phyloP scores from a whole-genome alignment of 1,284 basidiomycete genomes.

The Ceraceosorus bombacis region DNA sequence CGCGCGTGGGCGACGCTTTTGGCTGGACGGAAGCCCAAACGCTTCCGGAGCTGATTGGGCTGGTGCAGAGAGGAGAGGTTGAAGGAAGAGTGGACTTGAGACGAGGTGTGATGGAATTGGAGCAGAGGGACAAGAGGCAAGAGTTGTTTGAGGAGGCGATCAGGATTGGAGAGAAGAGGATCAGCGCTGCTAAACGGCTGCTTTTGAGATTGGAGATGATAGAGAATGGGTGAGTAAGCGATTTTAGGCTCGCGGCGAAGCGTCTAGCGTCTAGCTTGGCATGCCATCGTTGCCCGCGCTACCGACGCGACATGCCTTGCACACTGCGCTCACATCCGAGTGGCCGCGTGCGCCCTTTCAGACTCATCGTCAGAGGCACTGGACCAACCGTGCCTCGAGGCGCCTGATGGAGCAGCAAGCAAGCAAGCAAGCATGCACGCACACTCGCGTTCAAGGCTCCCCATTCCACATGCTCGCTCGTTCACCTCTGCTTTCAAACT shows the following conservation, averaged over 20 bases:
- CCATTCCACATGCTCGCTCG: no score
- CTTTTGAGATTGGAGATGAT: slow-evolving; percentile 68
- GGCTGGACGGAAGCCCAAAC: slow-evolving; percentile 67
- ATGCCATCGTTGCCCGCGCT: no score
- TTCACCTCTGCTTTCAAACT: no score
- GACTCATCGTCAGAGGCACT: no score
- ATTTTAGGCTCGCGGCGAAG: neutral
- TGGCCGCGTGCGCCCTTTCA: no score
- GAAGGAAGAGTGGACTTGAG: slow-evolving; percentile 60
- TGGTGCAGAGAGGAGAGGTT: slow-evolving; percentile 67
- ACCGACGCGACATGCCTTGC: no score
- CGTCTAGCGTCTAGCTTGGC: no score
- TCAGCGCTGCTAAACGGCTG: slow-evolving; percentile 64
- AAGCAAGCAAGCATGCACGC: no score
- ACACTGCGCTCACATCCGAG: no score
- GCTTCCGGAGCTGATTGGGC: slow-evolving; percentile 61
- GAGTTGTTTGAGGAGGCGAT: slow-evolving; percentile 67
- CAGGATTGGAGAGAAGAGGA: slow-evolving; percentile 62
- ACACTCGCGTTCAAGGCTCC: no score
- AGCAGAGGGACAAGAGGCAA: slow-evolving; percentile 64
- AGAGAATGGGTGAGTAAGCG: slow-evolving; percentile 23
- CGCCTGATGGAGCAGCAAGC: no score
- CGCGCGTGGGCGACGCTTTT: slow-evolving; percentile 71
- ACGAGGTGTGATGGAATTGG: slow-evolving; percentile 62
- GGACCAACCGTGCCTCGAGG: no score